phyloP scores from a whole-genome alignment of 2,329 filamentous ascomycete species.

The Tolypocladium nubicola region DNA sequence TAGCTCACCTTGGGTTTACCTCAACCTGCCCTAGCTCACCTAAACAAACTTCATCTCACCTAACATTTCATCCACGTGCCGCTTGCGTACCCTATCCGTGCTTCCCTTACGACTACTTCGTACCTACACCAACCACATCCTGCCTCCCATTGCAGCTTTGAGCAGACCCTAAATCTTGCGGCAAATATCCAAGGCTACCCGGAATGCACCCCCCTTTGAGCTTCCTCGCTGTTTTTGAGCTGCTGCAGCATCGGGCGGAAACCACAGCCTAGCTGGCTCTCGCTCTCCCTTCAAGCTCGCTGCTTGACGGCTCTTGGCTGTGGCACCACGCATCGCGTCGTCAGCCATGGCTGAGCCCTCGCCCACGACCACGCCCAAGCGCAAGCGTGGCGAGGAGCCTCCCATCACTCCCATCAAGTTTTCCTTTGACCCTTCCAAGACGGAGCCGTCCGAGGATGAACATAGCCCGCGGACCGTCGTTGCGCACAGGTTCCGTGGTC shows the following conservation, averaged over 20 bases:
- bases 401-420: constrained; percentile 28
- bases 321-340: not conserved
- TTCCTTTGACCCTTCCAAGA: constrained; percentile 30
- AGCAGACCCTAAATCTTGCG: not conserved
- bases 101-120: not conserved
- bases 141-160: not conserved
- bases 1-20: not conserved
- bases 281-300: not conserved
- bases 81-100: not conserved
- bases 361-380: constrained; percentile 29
- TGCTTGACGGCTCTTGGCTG: not conserved
- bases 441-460: constrained; percentile 30
- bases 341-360: constrained; percentile 8
- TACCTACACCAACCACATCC: not conserved
- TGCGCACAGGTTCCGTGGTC: constrained; percentile 39
- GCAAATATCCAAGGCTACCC: not conserved
- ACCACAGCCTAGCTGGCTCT: not conserved
- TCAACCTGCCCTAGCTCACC: not conserved
- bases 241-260: not conserved
- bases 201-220: not conserved
- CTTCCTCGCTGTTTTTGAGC: not conserved
- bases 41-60: not conserved
- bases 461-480: constrained; percentile 43
- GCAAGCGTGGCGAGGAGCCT: constrained; percentile 30
- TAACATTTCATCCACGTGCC: not conserved